phyloP scores from a whole-genome alignment of 352 stramenopile genomes.

The Plasmopara halstedii region DNA sequence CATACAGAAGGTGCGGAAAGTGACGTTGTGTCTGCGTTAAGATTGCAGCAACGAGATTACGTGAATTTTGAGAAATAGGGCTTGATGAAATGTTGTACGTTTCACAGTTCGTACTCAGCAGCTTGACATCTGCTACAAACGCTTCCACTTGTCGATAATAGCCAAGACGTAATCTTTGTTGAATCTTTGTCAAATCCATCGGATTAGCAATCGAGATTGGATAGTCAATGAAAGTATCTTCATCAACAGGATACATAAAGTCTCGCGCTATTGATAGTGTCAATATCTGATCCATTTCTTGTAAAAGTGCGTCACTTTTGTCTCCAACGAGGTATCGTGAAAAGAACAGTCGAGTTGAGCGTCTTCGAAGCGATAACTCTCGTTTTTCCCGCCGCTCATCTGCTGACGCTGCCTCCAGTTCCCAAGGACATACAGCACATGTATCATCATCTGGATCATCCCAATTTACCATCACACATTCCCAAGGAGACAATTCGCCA shows the following conservation, averaged over 20 bases:
- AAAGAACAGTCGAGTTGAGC: constrained; percentile 34
- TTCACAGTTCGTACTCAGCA: constrained; percentile 74
- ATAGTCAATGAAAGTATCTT: constrained; percentile 71
- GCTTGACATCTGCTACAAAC: constrained; percentile 65
- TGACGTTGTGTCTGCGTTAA: constrained; percentile 52
- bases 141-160: constrained; percentile 85
- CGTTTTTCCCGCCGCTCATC: constrained; percentile 37
- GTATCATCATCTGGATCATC: constrained; percentile 63
- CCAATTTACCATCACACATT: constrained; percentile 66
- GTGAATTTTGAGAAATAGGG: constrained; percentile 71
- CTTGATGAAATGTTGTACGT: constrained; percentile 81
- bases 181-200: constrained; percentile 79
- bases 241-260: constrained; percentile 75
- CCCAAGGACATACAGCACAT: constrained; percentile 69
- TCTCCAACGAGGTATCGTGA: constrained; percentile 41
- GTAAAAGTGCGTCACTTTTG: constrained; percentile 39
- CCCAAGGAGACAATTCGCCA: constrained; percentile 51
- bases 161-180: constrained; percentile 39
- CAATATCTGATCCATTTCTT: constrained; percentile 57
- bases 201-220: constrained; percentile 75
- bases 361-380: constrained; percentile 25
- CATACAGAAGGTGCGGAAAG: constrained; percentile 42
- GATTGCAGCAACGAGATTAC: constrained; percentile 56
- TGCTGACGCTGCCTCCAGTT: constrained; percentile 46
- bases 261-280: constrained; percentile 62